Evolutionary conservation across 805 yeast genomes (phyloP).

Genomic region (Saccharomycopsis malanga): DNA sequence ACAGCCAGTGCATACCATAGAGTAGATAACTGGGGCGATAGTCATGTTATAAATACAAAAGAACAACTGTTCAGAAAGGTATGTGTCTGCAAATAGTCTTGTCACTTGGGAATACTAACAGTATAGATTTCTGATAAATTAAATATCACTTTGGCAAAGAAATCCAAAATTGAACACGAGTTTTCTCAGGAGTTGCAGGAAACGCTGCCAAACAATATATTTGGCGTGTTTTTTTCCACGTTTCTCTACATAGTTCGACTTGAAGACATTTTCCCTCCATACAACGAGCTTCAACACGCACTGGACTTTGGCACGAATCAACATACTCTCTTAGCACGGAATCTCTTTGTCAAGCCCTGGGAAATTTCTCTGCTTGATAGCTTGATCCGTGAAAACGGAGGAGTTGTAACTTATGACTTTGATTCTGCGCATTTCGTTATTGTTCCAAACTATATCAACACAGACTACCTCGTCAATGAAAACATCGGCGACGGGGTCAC

Average conservation of each 20-base stretch:
- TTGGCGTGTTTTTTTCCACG: no score
- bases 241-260: no score
- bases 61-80: not conserved
- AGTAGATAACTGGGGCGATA: conserved; percentile 59
- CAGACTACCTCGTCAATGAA: conserved; percentile 1
- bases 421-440: conserved; percentile 36
- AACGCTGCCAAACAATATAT: no score
- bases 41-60: conserved; percentile 32
- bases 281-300: no score
- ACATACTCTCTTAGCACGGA: not conserved
- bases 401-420: conserved; percentile 29
- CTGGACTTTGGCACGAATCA: not conserved
- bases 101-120: not conserved
- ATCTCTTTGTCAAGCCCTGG: not conserved
- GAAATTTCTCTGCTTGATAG: not conserved
- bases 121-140: not conserved
- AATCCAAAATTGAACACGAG: not conserved
- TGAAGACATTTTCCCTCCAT: no score
- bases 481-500: no score
- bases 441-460: conserved; percentile 24
- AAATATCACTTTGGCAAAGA: not conserved
- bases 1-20: conserved; percentile 27
- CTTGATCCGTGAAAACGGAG: conserved; percentile 32
- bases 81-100: not conserved
- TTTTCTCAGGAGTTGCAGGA: not conserved